Percentiles rank a stretch among this genome's conserved stretches.
These are phyloP conservation scores for Podospora comata DNA, from an alignment of 495 filamentous ascomycete genomes.

Conservation along the genomic window DNA sequence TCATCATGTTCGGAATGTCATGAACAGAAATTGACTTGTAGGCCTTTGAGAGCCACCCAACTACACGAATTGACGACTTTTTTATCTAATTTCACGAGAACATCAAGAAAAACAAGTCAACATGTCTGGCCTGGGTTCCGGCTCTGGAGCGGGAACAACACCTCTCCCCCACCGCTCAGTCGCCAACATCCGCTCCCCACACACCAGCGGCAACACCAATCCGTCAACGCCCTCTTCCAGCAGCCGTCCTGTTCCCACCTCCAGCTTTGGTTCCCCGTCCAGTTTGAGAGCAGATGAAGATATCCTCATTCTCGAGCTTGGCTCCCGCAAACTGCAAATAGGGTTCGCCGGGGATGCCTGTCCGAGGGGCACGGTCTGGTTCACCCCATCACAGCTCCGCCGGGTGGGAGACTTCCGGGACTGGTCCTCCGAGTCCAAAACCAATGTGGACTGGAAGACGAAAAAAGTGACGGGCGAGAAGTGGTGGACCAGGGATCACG, in stretches of 20 bases:
- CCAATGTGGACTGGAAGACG: slow-evolving; percentile 31
- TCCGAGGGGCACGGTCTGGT: slow-evolving; percentile 69
- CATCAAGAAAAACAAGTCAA: neutral
- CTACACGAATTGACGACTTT: neutral
- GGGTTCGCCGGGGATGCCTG: slow-evolving; percentile 79
- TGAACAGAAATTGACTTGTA: neutral
- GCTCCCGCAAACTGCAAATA: slow-evolving; percentile 70
- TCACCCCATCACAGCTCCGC: slow-evolving; percentile 67
- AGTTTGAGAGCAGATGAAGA: slow-evolving; percentile 82
- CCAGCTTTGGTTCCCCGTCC: slow-evolving; percentile 68
- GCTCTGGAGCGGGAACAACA: slow-evolving; percentile 25
- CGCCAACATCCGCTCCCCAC: slow-evolving; percentile 48
- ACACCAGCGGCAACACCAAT: slow-evolving; percentile 26
- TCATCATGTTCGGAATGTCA: neutral
- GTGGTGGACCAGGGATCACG: slow-evolving; percentile 68
- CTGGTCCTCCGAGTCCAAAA: slow-evolving; percentile 57
- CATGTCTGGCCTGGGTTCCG: neutral
- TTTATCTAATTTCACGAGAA: neutral
- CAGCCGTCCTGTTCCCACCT: slow-evolving; percentile 52
- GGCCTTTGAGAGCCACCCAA: neutral
- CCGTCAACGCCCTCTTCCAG: slow-evolving; percentile 56
- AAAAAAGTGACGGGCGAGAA: slow-evolving; percentile 39
- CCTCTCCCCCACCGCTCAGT: slow-evolving; percentile 49
- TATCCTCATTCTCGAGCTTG: slow-evolving; percentile 75
- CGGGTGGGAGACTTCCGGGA: slow-evolving; percentile 77